Percentiles rank a stretch among this genome's conserved stretches.
phyloP scores from a whole-genome alignment of 176 grass and related monocot genomes.

The Cymbopogon citratus region DNA sequence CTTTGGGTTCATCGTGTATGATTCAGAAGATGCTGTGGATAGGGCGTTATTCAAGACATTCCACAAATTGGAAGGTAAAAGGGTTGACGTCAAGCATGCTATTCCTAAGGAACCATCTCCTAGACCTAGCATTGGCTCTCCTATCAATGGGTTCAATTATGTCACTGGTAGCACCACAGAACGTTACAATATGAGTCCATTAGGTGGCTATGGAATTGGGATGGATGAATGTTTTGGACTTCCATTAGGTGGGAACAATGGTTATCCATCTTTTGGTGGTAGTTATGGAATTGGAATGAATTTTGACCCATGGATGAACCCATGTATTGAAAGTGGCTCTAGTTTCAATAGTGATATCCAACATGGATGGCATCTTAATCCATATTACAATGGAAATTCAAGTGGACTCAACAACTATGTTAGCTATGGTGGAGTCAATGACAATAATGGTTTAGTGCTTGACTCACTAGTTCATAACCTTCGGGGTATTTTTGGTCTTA shows the following conservation, averaged over 20 bases:
- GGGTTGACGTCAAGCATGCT: conserved; percentile 84
- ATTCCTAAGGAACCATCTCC: conserved; percentile 80
- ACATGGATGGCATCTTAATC: conserved; percentile 58
- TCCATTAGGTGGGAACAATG: conserved; percentile 47
- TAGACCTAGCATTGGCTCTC: conserved; percentile 65
- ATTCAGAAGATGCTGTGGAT: conserved; percentile 75
- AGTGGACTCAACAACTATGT: conserved; percentile 61
- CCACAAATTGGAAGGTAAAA: conserved; percentile 91
- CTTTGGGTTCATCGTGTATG: conserved; percentile 89
- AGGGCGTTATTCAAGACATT: conserved; percentile 85
- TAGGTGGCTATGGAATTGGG: conserved; percentile 73
- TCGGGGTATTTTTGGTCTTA: conserved; percentile 61
- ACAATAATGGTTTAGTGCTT: conserved; percentile 52
- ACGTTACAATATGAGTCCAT: conserved; percentile 58
- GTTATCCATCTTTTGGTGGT: conserved; percentile 70
- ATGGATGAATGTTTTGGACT: conserved; percentile 66
- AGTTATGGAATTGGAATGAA: conserved; percentile 76
- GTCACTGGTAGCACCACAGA: conserved; percentile 47
- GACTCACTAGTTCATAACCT: conserved; percentile 70
- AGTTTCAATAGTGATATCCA: conserved; percentile 62
- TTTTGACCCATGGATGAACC: conserved; percentile 55
- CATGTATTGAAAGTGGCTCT: conserved; percentile 45
- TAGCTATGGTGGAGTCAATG: conserved; percentile 53
- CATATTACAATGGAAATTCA: conserved; percentile 74
- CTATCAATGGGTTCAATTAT: conserved; percentile 60